A percentile compares a stretch with the other conserved stretches of the same genome.
phyloP scores from a whole-genome alignment of 2,329 filamentous ascomycete species.

The Trichoderma brevicompactum region DNA sequence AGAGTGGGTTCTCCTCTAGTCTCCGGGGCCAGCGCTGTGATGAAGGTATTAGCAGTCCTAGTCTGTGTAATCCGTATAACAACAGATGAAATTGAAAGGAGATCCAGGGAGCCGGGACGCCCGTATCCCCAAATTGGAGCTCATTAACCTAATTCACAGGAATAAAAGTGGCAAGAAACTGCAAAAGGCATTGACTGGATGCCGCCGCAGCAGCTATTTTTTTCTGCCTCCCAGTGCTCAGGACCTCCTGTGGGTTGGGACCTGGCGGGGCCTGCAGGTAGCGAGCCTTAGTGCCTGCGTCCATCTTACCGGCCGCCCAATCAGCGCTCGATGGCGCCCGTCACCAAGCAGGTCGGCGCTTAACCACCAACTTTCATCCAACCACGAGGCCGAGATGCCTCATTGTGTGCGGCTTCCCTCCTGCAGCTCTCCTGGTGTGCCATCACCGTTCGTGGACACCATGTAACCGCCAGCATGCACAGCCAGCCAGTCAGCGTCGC shows the following conservation, averaged over 20 bases:
- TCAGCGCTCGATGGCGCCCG: conserved; percentile 31
- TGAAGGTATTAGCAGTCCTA: too few species aligned
- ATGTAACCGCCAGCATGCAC: conserved; percentile 47
- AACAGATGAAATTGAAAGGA: neutral
- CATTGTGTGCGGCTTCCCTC: conserved; percentile 28
- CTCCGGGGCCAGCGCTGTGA: neutral
- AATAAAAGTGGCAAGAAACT: neutral
- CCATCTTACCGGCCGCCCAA: conserved; percentile 33
- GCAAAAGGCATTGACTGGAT: neutral
- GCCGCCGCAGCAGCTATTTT: neutral
- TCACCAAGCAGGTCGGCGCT: conserved; percentile 42
- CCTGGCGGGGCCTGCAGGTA: conserved; percentile 21
- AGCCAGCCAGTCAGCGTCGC: conserved; percentile 39
- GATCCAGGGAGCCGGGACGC: neutral
- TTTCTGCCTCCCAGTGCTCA: neutral
- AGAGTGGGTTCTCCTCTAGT: neutral
- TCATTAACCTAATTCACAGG: neutral
- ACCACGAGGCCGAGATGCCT: conserved; percentile 43
- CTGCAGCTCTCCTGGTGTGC: conserved; percentile 37
- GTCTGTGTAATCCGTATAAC: too few species aligned
- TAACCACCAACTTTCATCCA: conserved; percentile 47
- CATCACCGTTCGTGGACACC: conserved; percentile 43
- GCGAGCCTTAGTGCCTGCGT: conserved; percentile 23
- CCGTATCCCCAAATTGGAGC: neutral
- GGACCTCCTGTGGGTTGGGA: conserved; percentile 1